Conservation (phyloP, 2,329 filamentous ascomycete species). For the Clarireedia homoeocarpa region DNA sequence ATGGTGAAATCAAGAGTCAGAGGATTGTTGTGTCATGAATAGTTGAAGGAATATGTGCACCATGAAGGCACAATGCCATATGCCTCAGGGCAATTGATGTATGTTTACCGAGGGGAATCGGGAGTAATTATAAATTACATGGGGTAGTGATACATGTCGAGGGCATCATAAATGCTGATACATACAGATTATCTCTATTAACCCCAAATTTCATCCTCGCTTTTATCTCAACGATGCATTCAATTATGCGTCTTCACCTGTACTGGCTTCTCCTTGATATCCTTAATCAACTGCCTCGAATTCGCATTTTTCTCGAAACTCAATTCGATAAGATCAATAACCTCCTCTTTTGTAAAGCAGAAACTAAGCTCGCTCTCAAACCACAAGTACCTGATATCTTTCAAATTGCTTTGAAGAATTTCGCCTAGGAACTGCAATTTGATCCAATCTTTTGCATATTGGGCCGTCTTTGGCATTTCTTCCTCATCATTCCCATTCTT, state of each 20-base stretch:
- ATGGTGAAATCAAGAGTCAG: too few species aligned
- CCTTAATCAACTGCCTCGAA: slow-evolving; percentile 48
- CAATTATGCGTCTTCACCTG: neutral
- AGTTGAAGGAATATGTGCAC: too few species aligned
- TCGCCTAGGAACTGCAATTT: slow-evolving; percentile 57
- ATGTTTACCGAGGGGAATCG: too few species aligned
- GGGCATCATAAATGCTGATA: too few species aligned
- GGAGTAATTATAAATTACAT: too few species aligned
- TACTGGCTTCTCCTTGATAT: slow-evolving; percentile 41
- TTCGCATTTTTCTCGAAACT: slow-evolving; percentile 56
- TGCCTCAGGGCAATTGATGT: too few species aligned
- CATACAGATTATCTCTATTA: too few species aligned
- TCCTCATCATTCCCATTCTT: neutral
- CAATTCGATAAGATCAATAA: slow-evolving; percentile 52
- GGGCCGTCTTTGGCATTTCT: slow-evolving; percentile 44
- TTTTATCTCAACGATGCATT: too few species aligned
- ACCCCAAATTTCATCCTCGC: too few species aligned
- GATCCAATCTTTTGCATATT: slow-evolving; percentile 55
- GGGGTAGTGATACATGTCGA: too few species aligned
- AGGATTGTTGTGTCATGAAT: too few species aligned
- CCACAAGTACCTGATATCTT: slow-evolving; percentile 56
- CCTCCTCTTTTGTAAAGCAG: slow-evolving; percentile 53
- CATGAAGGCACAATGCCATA: too few species aligned
- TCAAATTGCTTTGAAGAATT: slow-evolving; percentile 58
- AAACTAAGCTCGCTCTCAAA: slow-evolving; percentile 57